Evolutionary conservation across 305 asterid genomes (phyloP).

Genomic region (Vinca major): DNA sequence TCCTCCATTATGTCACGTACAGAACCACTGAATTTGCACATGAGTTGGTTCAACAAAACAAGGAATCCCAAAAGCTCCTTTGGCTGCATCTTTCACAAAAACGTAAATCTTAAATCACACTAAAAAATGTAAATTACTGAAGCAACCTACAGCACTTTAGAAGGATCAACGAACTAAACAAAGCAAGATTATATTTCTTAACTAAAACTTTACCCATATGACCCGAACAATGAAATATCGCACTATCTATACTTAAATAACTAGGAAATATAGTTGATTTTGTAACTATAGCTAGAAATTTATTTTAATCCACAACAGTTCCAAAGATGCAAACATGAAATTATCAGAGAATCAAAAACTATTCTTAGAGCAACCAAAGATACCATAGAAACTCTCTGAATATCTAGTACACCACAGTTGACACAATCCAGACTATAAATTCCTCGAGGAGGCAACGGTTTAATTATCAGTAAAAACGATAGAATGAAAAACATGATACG

Average conservation of each 20-base stretch:
- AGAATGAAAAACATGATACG: not conserved
- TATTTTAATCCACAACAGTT: not conserved
- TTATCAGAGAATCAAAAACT: not conserved
- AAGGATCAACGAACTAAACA: not conserved
- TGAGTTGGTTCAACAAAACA: conserved; percentile 78
- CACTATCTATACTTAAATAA: not conserved
- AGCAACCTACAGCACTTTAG: not conserved
- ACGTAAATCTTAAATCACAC: not conserved
- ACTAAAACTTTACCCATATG: not conserved
- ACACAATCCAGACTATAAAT: not conserved
- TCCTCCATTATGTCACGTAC: conserved; percentile 65
- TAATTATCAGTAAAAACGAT: not conserved
- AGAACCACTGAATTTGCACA: conserved; percentile 69
- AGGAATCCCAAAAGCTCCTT: conserved; percentile 76
- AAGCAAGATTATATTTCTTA: not conserved
- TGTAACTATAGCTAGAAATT: not conserved
- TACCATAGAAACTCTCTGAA: not conserved
- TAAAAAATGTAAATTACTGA: not conserved
- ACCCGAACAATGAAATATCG: no score
- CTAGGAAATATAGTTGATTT: not conserved
- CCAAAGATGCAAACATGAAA: not conserved
- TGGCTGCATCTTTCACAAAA: conserved; percentile 43
- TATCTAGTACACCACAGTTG: not conserved
- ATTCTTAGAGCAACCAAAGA: not conserved
- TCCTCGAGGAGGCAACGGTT: not conserved